These are phyloP conservation scores for Phytophthora foliorum DNA, from an alignment of 352 stramenopile species.

Conservation along the genomic window DNA sequence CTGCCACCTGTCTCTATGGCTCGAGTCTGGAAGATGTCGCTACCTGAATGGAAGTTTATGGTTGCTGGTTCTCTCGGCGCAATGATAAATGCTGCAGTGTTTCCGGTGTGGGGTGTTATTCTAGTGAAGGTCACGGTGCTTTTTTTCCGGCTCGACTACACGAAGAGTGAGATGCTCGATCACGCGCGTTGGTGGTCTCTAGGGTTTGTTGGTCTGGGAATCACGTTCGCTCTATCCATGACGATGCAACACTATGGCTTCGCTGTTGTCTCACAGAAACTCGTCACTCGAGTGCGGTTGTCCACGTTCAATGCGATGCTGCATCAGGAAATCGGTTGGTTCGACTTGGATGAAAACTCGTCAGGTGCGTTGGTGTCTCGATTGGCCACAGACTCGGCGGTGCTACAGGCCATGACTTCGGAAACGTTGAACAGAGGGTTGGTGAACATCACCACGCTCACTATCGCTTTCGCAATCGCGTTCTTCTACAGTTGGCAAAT, in stretches of 20 bases:
- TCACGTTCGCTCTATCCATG: constrained; percentile 52
- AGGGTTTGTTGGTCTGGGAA: constrained; percentile 57
- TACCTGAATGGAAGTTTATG: constrained; percentile 55
- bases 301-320: constrained; percentile 72
- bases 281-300: constrained; percentile 67
- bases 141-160: constrained; percentile 58
- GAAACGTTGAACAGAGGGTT: constrained; percentile 69
- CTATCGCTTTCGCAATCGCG: constrained; percentile 54
- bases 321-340: constrained; percentile 85
- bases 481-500: constrained; percentile 76
- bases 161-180: constrained; percentile 61
- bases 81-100: constrained; percentile 53
- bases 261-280: constrained; percentile 58
- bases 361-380: constrained; percentile 76
- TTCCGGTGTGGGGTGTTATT: constrained; percentile 64
- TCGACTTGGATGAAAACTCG: constrained; percentile 78
- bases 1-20: constrained; percentile 43
- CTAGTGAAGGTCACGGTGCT: constrained; percentile 62
- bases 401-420: constrained; percentile 80
- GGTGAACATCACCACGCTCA: constrained; percentile 58
- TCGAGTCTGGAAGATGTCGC: constrained; percentile 59
- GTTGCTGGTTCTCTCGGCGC: constrained; percentile 41
- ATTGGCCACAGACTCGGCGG: constrained; percentile 80
- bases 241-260: constrained; percentile 68
- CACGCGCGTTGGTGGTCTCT: constrained; percentile 48